A percentile compares a stretch with the other conserved stretches of the same genome.
phyloP scores from a whole-genome alignment of 176 grass and related monocot genomes.

The Metroxylon sagu region DNA sequence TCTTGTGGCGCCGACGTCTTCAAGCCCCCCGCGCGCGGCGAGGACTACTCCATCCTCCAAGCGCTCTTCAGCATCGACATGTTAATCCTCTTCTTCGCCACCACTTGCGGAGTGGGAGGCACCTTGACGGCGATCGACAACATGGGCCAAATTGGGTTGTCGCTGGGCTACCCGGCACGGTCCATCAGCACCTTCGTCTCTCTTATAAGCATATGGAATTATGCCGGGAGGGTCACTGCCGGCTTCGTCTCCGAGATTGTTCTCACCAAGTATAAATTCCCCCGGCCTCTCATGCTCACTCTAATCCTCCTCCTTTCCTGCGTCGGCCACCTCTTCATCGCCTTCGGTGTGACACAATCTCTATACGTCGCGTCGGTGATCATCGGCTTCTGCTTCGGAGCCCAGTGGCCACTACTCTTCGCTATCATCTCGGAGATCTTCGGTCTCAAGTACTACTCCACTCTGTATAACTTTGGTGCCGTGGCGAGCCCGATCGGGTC shows the following conservation, averaged over 20 bases:
- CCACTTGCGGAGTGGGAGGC: conserved; percentile 68
- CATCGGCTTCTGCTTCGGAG: conserved; percentile 87
- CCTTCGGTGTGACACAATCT: conserved; percentile 38
- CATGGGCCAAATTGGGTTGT: conserved; percentile 91
- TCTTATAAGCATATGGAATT: conserved; percentile 91
- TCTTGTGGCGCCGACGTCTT: conserved; percentile 30
- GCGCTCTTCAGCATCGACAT: conserved; percentile 62
- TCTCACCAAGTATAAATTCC: conserved; percentile 47
- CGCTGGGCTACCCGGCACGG: conserved; percentile 54
- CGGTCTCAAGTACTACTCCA: conserved; percentile 92
- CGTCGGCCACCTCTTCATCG: conserved; percentile 59
- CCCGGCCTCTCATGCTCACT: conserved; percentile 51
- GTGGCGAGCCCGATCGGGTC: conserved; percentile 64
- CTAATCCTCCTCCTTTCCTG: conserved; percentile 64
- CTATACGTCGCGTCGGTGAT: conserved; percentile 68
- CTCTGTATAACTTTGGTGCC: conserved; percentile 78
- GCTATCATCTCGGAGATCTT: conserved; percentile 93
- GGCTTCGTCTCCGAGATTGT: conserved; percentile 68
- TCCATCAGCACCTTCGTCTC: conserved; percentile 82
- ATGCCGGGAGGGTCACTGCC: conserved; percentile 63
- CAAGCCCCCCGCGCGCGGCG: conserved; percentile 38
- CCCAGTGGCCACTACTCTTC: conserved; percentile 82
- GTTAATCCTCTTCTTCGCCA: conserved; percentile 51
- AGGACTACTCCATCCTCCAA: conserved; percentile 67
- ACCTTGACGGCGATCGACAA: conserved; percentile 90